Evolutionary conservation across 192 early-diverging fungal species (phyloP), one percentile per base, ranked within the genome.

Genomic region (Backusella tuberculispora): DNA sequence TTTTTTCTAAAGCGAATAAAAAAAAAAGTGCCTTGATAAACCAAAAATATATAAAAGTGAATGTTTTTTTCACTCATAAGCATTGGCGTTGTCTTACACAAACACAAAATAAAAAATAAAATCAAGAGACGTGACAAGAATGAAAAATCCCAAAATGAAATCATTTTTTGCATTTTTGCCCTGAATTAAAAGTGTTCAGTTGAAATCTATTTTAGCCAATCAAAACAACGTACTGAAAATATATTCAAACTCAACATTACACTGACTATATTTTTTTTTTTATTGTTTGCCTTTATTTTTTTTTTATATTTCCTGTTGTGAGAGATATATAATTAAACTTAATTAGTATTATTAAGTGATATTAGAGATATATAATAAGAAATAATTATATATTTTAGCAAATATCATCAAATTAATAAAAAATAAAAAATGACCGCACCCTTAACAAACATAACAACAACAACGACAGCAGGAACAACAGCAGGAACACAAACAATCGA

Each of bases 401-500:
- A 60, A 60, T 26, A 21, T 26, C 17, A 60, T 26, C 53, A 24
- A 1, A 10, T 24, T 12, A 43, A 43, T 10, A 26, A 24, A 60
- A 60, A 12, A 60, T 1, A 13, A 60, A 26, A 26, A 60, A 60
- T 60, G 53, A 60, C 53, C 8, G 53, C 53, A 60, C 53, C 53
- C 53, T 60, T 60, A 24, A 60, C 53, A 4, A 60, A 26, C 26
- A 60, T 24, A 7, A 21, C 19, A 53, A 19, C 53, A 60, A 10
- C 21, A 60, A 50, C 48, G 29, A 50, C 48, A 50, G 5, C 48
- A 50, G 29, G 29, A 34, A 46, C 15, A 46, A 50, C 19, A 19
- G 2, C 48, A n/a, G 34, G 37, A 66, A 66, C 67, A 45, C 67
- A 69, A 5, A 46, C 67, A 15, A 19, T 46, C 21, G 76, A 78